phyloP scores from a whole-genome alignment of 306 rosid genomes.

The Inga leiocalycina region DNA sequence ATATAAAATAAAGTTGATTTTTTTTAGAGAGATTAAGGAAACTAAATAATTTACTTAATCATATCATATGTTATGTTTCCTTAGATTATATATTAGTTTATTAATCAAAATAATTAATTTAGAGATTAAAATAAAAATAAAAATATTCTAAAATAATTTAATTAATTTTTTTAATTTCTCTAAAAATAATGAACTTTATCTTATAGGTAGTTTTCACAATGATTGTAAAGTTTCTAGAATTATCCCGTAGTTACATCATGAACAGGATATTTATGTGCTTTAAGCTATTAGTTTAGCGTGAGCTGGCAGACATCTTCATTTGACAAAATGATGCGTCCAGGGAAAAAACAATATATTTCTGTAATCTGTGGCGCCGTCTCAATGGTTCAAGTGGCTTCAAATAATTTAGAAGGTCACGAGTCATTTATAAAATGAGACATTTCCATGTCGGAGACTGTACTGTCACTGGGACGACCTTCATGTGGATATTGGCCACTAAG shows the following conservation, averaged over 20 bases:
- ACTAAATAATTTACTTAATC: too few relatives aligned
- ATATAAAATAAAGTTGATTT: too few relatives aligned
- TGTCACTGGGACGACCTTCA: conserved; percentile 28
- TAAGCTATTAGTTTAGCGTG: not conserved
- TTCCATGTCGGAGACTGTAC: conserved; percentile 5
- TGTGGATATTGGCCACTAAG: conserved; percentile 8
- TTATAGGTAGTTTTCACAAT: too few relatives aligned
- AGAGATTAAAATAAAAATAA: too few relatives aligned
- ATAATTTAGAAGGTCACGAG: not conserved
- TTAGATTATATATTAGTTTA: too few relatives aligned
- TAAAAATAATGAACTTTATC: too few relatives aligned
- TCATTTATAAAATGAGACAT: conserved; percentile 4
- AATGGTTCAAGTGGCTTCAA: conserved; percentile 34
- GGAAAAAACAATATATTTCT: too few relatives aligned
- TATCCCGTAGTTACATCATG: not conserved
- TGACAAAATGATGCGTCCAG: not conserved
- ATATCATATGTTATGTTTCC: too few relatives aligned
- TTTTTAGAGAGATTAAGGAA: too few relatives aligned
- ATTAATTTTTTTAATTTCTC: too few relatives aligned
- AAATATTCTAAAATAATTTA: too few relatives aligned
- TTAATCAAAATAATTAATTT: too few relatives aligned
- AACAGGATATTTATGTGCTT: not conserved
- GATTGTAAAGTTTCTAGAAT: conserved; percentile 1
- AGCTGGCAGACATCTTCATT: not conserved
- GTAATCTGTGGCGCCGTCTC: conserved; percentile 30